These are phyloP conservation scores for Camelina sativa DNA, from an alignment of 345 rosid species.

Conservation along the genomic window DNA sequence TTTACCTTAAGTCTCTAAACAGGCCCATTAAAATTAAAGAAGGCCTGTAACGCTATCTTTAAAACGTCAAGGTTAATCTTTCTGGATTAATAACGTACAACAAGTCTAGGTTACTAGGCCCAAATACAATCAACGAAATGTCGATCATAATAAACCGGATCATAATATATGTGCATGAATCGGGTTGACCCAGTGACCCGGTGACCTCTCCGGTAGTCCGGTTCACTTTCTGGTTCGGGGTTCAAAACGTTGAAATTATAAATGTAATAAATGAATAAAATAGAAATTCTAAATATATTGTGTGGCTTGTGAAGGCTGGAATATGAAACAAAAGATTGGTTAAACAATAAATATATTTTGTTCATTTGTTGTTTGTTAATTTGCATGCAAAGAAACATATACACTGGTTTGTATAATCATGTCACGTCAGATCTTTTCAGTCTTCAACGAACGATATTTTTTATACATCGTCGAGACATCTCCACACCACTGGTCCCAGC, in stretches of 20 bases:
- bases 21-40: not conserved
- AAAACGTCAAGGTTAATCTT: not conserved
- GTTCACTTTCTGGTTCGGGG: too few relatives aligned
- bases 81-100: too few relatives aligned
- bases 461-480: not conserved
- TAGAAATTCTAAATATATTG: too few relatives aligned
- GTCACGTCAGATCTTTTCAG: conserved; percentile 8
- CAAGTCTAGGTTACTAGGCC: too few relatives aligned
- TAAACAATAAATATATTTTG: not conserved
- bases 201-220: too few relatives aligned
- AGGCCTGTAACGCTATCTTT: not conserved
- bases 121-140: too few relatives aligned
- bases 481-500: not conserved
- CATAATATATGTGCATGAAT: too few relatives aligned
- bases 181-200: too few relatives aligned
- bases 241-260: too few relatives aligned
- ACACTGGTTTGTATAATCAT: not conserved
- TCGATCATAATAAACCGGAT: too few relatives aligned
- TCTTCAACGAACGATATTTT: not conserved
- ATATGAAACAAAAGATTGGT: not conserved
- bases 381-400: conserved; percentile 21
- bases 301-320: too few relatives aligned
- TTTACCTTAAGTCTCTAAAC: not conserved
- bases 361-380: not conserved
- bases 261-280: too few relatives aligned